These are phyloP conservation scores for Globisporangium parvum DNA, from an alignment of 352 stramenopile species.

Conservation along the genomic window DNA sequence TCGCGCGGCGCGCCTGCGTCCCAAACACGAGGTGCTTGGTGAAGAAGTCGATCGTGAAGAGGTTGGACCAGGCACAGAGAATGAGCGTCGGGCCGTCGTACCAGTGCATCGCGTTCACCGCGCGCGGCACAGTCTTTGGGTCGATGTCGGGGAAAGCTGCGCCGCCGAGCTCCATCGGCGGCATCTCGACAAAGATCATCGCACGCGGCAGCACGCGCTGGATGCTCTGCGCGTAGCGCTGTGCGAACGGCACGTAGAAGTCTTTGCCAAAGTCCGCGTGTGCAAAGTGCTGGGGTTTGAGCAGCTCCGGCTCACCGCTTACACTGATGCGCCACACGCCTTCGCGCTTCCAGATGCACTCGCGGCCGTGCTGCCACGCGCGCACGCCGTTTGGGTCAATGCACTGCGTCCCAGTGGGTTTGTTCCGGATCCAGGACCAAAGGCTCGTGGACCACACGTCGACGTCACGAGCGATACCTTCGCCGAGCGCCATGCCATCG, in stretches of 20 bases:
- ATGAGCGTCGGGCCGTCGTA: conserved; percentile 91
- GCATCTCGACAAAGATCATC: conserved; percentile 79
- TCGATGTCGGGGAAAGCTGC: conserved; percentile 66
- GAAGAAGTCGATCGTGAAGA: conserved; percentile 65
- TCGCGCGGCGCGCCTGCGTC: conserved; percentile 33
- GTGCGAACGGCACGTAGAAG: conserved; percentile 77
- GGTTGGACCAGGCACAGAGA: conserved; percentile 51
- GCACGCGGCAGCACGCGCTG: conserved; percentile 47
- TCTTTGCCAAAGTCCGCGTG: conserved; percentile 63
- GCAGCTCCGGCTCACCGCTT: conserved; percentile 35
- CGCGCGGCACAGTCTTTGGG: conserved; percentile 39
- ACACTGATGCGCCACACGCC: conserved; percentile 67
- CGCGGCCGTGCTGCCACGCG: conserved; percentile 59
- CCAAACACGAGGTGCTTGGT: conserved; percentile 68
- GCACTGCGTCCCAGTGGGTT: conserved; percentile 32
- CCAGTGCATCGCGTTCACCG: conserved; percentile 87
- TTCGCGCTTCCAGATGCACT: conserved; percentile 79
- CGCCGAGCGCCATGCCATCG: conserved; percentile 72
- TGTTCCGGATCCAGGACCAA: conserved; percentile 59
- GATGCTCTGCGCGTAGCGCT: conserved; percentile 53
- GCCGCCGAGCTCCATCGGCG: conserved; percentile 62
- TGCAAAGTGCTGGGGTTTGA: conserved; percentile 66
- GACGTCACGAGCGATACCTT: conserved; percentile 50
- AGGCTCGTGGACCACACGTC: conserved; percentile 68
- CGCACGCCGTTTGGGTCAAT: conserved; percentile 50